Base-by-base conservation (phyloP, 148 eudicot species). In the Chenopodium quinoa region DNA sequence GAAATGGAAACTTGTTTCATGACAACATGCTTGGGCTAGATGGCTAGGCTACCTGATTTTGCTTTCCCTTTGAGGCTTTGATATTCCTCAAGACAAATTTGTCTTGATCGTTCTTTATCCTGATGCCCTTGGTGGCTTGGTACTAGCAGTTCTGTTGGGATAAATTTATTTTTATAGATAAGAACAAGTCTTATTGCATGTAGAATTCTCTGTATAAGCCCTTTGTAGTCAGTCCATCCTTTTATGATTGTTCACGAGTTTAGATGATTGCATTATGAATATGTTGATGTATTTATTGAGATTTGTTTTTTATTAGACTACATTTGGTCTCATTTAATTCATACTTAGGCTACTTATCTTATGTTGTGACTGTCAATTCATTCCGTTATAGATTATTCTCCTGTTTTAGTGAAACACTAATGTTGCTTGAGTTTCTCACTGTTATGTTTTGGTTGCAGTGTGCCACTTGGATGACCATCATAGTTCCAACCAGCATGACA, bases 401-500 rank as follows among this genome's bases (percentile, higher is more conserved):
- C 71, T 32, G 9, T 7, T 74, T 27, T 65, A 19, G 31, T 54
- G 27, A 2, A 48, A 50, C 7, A 48, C 34, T 27, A 32, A 80
- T 27, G 14, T 29, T 67, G 80, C 64, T 60, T n/a, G 63, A 62
- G 58, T 66, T 73, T 14, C 56, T 82, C 52, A 50, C 23, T 56
- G 11, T 76, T 54, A 25, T 54, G 22, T 64, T 75, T 34, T 80
- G 67, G 73, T 90, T 90, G 90, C 97, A 97, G 98, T 90, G 95
- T 84, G 99, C 99, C 63, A 94, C 88, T 63, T 97, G 99, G 99
- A 97, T 97, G 99, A 97, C 98, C 73, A 92, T 94, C 78, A 81
- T 94, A 78, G 99, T 97, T 71, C 97, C 98, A 23, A 91, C 99
- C 76, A 97, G 99, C 87, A 97, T 97, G 99, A 94, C 98, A 54